These are phyloP conservation scores for Vishniacozyma victoriae DNA, from an alignment of 768 basidiomycete genomes.

Conservation along the genomic window DNA sequence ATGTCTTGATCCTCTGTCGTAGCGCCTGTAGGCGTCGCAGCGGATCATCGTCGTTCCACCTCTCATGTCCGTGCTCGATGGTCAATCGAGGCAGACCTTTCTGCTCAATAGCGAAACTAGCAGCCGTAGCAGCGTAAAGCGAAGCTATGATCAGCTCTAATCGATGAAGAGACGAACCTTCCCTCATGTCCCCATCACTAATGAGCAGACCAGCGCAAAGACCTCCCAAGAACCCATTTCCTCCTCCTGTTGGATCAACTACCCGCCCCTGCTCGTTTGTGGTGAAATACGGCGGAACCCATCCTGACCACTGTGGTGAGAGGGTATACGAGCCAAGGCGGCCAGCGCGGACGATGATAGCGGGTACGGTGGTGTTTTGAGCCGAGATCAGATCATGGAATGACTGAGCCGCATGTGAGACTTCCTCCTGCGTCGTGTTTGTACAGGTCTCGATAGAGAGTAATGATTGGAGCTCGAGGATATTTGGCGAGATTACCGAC, in stretches of 20 bases:
- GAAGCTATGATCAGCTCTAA: slow-evolving; percentile 12
- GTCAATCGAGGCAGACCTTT: slow-evolving; percentile 21
- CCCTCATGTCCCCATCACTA: slow-evolving; percentile 16
- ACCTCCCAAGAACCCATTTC: slow-evolving; percentile 39
- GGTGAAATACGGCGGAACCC: slow-evolving; percentile 31
- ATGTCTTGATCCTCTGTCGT: no score
- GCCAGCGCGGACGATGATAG: slow-evolving; percentile 29
- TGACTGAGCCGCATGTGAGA: slow-evolving; percentile 6
- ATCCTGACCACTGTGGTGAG: slow-evolving; percentile 23
- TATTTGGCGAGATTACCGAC: slow-evolving; percentile 29
- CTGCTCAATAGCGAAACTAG: slow-evolving; percentile 37
- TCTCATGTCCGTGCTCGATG: neutral
- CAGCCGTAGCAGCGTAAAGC: slow-evolving; percentile 27
- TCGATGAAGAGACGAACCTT: slow-evolving; percentile 11
- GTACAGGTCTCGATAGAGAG: slow-evolving; percentile 5
- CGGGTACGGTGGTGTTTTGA: neutral
- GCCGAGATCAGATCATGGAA: slow-evolving; percentile 1
- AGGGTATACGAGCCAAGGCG: slow-evolving; percentile 30
- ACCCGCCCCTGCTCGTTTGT: slow-evolving; percentile 20
- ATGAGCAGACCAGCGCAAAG: slow-evolving; percentile 30
- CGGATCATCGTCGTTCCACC: slow-evolving; percentile 33
- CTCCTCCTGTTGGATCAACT: slow-evolving; percentile 36
- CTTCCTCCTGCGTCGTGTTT: neutral
- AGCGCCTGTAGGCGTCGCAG: slow-evolving; percentile 25
- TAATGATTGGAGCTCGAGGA: slow-evolving; percentile 33